These are phyloP conservation scores for Diaporthe batatas DNA, from an alignment of 2,329 filamentous ascomycete genomes.

Conservation along the genomic window DNA sequence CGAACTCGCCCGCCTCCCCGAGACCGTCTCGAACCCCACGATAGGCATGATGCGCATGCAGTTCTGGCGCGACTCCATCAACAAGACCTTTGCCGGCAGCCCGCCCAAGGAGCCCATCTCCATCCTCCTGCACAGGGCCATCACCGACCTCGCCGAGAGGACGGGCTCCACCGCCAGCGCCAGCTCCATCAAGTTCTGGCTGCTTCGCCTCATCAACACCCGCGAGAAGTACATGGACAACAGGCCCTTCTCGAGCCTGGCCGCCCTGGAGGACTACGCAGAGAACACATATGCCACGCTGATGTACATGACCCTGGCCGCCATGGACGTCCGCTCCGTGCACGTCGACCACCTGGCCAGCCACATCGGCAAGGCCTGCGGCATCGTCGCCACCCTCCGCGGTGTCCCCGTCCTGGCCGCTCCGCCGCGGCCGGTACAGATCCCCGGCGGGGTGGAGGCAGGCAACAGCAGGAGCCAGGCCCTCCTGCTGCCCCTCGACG, in stretches of 20 bases:
- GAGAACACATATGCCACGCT: conserved; percentile 96
- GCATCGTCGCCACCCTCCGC: conserved; percentile 87
- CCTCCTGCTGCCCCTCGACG: conserved; percentile 86
- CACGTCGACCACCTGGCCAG: conserved; percentile 93
- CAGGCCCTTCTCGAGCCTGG: conserved; percentile 80
- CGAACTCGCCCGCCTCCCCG: conserved; percentile 89
- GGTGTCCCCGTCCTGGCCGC: conserved; percentile 91
- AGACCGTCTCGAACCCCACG: conserved; percentile 88
- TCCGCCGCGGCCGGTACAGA: conserved; percentile 67
- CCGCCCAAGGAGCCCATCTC: conserved; percentile 94
- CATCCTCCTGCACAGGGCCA: conserved; percentile 81
- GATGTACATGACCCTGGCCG: conserved; percentile 87
- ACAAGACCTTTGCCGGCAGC: conserved; percentile 79
- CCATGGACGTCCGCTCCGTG: conserved; percentile 83
- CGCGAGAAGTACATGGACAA: conserved; percentile 88
- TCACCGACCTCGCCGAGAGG: conserved; percentile 69
- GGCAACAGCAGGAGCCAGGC: conserved; percentile 58
- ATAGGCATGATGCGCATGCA: conserved; percentile 92
- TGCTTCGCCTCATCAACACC: conserved; percentile 82
- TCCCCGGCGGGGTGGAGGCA: conserved; percentile 55
- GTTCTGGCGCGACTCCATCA: conserved; percentile 92
- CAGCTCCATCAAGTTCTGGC: conserved; percentile 77
- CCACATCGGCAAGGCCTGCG: conserved; percentile 93
- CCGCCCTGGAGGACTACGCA: conserved; percentile 85
- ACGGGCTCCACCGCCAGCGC: conserved; percentile 56